A percentile compares a stretch with the other conserved stretches of the same genome.
These are phyloP conservation scores for Apiospora phragmitis DNA, from an alignment of 2,329 filamentous ascomycete genomes.

Conservation along the genomic window DNA sequence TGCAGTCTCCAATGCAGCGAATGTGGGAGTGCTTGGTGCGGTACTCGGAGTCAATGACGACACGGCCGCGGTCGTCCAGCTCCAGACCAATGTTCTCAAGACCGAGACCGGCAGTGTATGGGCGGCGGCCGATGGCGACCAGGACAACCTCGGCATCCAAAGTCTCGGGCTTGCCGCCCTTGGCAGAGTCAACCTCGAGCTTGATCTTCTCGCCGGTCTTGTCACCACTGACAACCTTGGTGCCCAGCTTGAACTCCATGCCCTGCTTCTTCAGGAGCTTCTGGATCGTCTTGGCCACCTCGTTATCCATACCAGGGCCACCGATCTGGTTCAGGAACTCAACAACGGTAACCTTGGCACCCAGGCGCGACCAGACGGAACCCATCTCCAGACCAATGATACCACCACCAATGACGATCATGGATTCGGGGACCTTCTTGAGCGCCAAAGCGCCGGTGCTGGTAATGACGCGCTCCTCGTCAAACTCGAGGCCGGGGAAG, in stretches of 20 bases:
- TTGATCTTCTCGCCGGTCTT: conserved; percentile 74
- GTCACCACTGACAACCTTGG: conserved; percentile 89
- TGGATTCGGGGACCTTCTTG: conserved; percentile 88
- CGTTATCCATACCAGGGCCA: conserved; percentile 94
- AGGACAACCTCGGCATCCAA: conserved; percentile 94
- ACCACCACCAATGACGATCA: conserved; percentile 96
- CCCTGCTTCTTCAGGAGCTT: conserved; percentile 96
- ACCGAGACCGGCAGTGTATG: conserved; percentile 88
- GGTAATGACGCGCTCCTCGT: conserved; percentile 96
- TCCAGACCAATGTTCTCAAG: conserved; percentile 93
- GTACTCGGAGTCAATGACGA: conserved; percentile 98
- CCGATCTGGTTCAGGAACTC: conserved; percentile 97
- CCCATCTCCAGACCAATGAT: conserved; percentile 99
- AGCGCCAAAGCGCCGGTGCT: conserved; percentile 93
- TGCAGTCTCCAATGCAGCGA: conserved; percentile 92
- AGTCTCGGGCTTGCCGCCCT: conserved; percentile 92
- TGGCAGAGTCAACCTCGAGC: conserved; percentile 85
- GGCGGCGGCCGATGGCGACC: conserved; percentile 92
- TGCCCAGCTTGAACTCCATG: conserved; percentile 96
- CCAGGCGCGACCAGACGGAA: conserved; percentile 94
- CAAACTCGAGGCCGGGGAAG: conserved; percentile 92
- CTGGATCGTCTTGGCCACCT: conserved; percentile 87
- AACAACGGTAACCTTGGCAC: conserved; percentile 92
- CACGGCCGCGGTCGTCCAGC: conserved; percentile 86
- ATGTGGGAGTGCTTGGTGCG: conserved; percentile 97